Percentiles rank a stretch among this genome's conserved stretches.
Conservation (phyloP, 495 filamentous ascomycete genomes). For the Neurospora cerealis region DNA sequence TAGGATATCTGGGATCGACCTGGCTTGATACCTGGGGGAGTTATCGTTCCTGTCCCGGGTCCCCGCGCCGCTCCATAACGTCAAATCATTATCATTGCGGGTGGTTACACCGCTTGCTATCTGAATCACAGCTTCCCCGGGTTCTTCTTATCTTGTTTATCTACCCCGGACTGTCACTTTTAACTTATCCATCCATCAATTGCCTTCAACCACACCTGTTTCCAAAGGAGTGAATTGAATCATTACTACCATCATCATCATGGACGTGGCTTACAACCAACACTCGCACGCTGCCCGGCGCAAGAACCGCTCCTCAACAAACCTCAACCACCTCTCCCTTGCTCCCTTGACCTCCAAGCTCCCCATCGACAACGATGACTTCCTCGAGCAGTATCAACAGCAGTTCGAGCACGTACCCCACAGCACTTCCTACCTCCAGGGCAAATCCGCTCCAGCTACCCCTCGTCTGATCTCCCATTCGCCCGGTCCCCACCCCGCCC, state of each 20-base stretch:
- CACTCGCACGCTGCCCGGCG: conserved; percentile 37
- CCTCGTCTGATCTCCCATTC: conserved; percentile 47
- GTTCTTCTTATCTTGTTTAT: background rate
- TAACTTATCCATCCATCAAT: background rate
- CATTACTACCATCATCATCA: conserved; percentile 14
- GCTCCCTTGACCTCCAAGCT: conserved; percentile 58
- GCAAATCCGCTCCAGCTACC: conserved; percentile 46
- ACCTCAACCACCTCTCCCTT: conserved; percentile 46
- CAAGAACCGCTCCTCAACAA: conserved; percentile 35
- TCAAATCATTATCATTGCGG: background rate
- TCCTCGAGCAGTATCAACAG: conserved; percentile 17
- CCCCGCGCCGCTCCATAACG: background rate
- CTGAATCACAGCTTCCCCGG: background rate
- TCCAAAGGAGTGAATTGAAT: background rate
- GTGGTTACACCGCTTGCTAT: background rate
- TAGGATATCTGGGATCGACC: background rate
- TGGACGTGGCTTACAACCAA: conserved; percentile 45
- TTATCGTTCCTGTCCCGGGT: background rate
- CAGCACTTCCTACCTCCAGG: conserved; percentile 40
- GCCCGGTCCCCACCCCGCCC: conserved; percentile 26
- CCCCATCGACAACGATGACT: conserved; percentile 46
- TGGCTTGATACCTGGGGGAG: background rate
- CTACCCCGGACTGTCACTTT: background rate
- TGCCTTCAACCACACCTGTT: background rate
- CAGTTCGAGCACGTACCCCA: conserved; percentile 1